Conservation (phyloP, 495 filamentous ascomycete genomes). For the Penicillium crystallinum region DNA sequence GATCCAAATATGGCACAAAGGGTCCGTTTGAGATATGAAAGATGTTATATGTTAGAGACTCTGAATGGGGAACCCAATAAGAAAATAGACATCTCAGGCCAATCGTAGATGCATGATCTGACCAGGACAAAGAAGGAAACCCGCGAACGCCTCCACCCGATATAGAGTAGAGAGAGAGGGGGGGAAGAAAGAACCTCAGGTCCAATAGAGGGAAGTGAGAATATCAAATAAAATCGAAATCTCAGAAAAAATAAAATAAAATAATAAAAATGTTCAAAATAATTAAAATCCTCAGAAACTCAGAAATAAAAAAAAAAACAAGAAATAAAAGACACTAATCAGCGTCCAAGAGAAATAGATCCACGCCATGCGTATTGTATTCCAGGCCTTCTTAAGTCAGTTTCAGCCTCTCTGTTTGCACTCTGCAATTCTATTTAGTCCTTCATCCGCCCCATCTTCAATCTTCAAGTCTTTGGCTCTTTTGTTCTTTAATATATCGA, state of each 20-base stretch:
- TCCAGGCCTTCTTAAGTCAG: constrained; percentile 14
- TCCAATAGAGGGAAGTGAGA: not conserved
- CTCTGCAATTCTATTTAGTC: constrained; percentile 8
- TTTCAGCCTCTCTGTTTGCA: constrained; percentile 27
- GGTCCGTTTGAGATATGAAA: not conserved
- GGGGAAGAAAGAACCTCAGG: not conserved
- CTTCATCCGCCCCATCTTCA: not conserved
- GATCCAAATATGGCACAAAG: constrained; percentile 19
- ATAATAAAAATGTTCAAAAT: not conserved
- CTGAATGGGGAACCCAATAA: not conserved
- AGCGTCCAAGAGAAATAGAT: constrained; percentile 7
- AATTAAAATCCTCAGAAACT: no score
- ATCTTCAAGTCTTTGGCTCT: not conserved
- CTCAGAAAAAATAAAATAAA: constrained; percentile 5
- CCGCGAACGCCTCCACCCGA: not conserved
- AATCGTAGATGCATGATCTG: not conserved
- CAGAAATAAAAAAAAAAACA: constrained; percentile 7
- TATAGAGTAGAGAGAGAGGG: constrained; percentile 6
- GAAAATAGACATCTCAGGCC: not conserved
- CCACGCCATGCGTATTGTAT: constrained; percentile 14
- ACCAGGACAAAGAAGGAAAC: constrained; percentile 1
- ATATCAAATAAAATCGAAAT: constrained; percentile 9
- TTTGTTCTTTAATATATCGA: not conserved
- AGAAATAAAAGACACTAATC: constrained; percentile 7
- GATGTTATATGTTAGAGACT: not conserved